Evolutionary conservation across 139 green algal genomes (phyloP), one percentile per base, ranked within the genome.

Genomic region (Spirogloea muscicola): DNA sequence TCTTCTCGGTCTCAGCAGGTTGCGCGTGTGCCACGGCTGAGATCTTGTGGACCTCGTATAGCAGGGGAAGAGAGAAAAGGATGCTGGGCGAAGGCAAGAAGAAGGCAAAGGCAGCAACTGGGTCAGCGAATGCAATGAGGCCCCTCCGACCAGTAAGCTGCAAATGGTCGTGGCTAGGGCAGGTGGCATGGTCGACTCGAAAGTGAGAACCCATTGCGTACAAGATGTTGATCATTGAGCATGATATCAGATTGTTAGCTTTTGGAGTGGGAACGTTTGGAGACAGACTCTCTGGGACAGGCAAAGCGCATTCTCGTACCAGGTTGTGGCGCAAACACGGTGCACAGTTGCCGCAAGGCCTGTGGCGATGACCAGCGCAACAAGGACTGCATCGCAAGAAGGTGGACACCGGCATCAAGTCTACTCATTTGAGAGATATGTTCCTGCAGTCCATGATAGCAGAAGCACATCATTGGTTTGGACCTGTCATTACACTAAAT

Each of bases 331-430:
- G 9, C 46, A 70, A 58, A 70, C 60, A 6, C 60, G 37, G 42
- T 70, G 60, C 5, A 70, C 60, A 57, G 42, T 64, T 9, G 38
- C 41, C 7, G 60, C 60, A 25, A 33, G 5, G 18, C 6, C 46
- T 6, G 42, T 51, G 5, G 60, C 60, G 36, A 70, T 33, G 18
- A 60, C 5, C 46, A 64, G 36, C 9, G 38, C 6, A 43, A 70
- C 7, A 9, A 70, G 9, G 6, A 70, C 60, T 70, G 60, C 60
- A 38, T 18, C 57, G 27, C n/a, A 66, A 66, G 46, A 55, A 55
- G 46, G 46, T 55, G 21, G 21, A 21, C 46, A 55, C 21, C 46
- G 46, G 46, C 46, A 21, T 21, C 46, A 55, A 21, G 21, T 55
- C 46, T 21, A 21, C 46, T 21, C 46, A 55, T 21, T 55, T 21